Percentiles rank a stretch among this genome's conserved stretches.
Evolutionary conservation across 2,329 filamentous ascomycete species (phyloP).

Genomic region (Aspergillus ochraceus): DNA sequence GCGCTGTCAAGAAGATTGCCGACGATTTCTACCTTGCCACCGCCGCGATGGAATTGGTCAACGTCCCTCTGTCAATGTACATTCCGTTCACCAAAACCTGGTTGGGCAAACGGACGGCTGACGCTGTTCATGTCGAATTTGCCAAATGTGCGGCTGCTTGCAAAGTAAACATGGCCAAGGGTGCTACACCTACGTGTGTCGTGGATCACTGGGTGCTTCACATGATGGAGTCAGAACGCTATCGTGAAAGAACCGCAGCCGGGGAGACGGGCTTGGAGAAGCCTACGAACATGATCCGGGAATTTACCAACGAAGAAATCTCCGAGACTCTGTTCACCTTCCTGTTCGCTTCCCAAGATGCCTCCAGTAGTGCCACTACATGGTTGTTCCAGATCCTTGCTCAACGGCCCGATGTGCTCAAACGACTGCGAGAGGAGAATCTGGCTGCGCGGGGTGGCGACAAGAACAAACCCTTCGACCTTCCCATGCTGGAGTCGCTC

Average conservation of each 20-base stretch:
- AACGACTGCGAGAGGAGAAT: slow-evolving; percentile 50
- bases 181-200: slow-evolving; percentile 77
- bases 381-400: slow-evolving; percentile 56
- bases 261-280: slow-evolving; percentile 58
- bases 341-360: slow-evolving; percentile 56
- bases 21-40: slow-evolving; percentile 92
- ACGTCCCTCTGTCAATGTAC: slow-evolving; percentile 76
- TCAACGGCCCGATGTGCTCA: slow-evolving; percentile 51
- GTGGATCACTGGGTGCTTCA: slow-evolving; percentile 83
- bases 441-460: slow-evolving; percentile 47
- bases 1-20: slow-evolving; percentile 82
- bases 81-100: slow-evolving; percentile 85
- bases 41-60: slow-evolving; percentile 86
- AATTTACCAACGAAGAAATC: slow-evolving; percentile 54
- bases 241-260: slow-evolving; percentile 68
- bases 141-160: slow-evolving; percentile 81
- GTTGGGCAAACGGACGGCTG: slow-evolving; percentile 84
- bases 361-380: slow-evolving; percentile 54
- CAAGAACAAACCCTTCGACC: slow-evolving; percentile 39
- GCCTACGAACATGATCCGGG: slow-evolving; percentile 50
- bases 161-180: slow-evolving; percentile 78
- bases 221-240: slow-evolving; percentile 77
- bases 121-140: slow-evolving; percentile 81
- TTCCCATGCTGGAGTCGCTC: slow-evolving; percentile 51
- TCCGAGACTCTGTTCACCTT: slow-evolving; percentile 55